These are phyloP conservation scores for Hymenoscyphus fraxineus DNA, from an alignment of 2,329 filamentous ascomycete genomes.

Conservation along the genomic window DNA sequence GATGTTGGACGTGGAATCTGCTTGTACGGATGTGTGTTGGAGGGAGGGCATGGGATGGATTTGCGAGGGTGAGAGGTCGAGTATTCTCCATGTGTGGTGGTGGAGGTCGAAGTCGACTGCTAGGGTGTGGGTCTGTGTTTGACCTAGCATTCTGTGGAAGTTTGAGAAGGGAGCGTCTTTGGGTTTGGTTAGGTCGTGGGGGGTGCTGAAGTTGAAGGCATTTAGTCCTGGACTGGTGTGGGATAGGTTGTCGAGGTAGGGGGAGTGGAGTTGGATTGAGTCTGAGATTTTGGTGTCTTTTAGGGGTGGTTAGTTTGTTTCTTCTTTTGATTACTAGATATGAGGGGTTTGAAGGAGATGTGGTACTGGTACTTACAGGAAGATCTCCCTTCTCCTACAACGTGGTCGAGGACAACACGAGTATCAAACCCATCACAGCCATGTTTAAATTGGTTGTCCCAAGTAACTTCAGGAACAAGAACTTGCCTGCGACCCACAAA, in stretches of 20 bases:
- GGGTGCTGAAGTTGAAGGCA: conserved; percentile 1
- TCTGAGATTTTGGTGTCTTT: background rate
- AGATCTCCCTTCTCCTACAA: background rate
- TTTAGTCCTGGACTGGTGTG: background rate
- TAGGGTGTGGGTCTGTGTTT: background rate
- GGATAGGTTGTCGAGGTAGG: background rate
- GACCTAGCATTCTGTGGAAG: background rate
- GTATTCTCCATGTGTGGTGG: background rate
- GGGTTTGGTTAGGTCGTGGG: background rate
- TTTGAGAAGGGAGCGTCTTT: background rate
- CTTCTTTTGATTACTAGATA: background rate
- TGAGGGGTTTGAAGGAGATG: background rate
- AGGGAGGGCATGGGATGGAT: background rate
- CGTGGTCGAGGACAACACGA: background rate
- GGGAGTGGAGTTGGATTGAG: background rate
- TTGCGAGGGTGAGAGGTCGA: background rate
- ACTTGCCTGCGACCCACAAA: background rate
- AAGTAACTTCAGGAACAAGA: background rate
- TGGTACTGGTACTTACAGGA: background rate
- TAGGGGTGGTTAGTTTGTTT: background rate
- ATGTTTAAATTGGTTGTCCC: background rate
- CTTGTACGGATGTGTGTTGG: background rate
- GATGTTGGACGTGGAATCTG: background rate
- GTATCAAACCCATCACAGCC: conserved; percentile 4
- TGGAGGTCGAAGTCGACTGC: conserved; percentile 4